Evolutionary conservation across 495 filamentous ascomycete species (phyloP).

Genomic region (Neurospora intermedia): DNA sequence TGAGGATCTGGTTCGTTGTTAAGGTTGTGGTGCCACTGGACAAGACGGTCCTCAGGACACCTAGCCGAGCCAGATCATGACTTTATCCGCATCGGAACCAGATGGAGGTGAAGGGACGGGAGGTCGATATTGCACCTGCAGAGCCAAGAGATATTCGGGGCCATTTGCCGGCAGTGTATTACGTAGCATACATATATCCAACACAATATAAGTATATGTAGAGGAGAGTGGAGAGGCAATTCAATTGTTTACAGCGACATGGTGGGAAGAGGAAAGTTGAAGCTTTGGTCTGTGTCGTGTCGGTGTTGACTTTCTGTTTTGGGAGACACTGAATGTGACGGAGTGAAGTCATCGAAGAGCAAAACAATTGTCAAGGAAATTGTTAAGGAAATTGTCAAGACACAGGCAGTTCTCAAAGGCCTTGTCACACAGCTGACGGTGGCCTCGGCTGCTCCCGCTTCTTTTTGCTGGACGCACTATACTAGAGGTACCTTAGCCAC

Average conservation of each 20-base stretch:
- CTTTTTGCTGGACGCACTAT: not conserved
- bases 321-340: not conserved
- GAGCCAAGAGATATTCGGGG: not conserved
- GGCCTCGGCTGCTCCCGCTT: not conserved
- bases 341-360: not conserved
- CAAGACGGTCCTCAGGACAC: not conserved
- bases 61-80: not conserved
- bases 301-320: not conserved
- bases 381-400: not conserved
- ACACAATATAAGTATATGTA: no score
- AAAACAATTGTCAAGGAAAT: not conserved
- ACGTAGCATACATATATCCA: not conserved
- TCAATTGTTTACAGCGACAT: not conserved
- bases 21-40: not conserved
- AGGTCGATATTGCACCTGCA: not conserved
- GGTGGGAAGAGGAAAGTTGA: not conserved
- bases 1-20: not conserved
- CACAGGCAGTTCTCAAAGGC: not conserved
- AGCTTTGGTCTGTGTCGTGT: not conserved
- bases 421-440: not conserved
- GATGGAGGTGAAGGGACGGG: not conserved
- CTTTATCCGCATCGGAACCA: not conserved
- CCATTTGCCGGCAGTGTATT: not conserved
- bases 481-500: not conserved
- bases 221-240: not conserved